Evolutionary conservation across 2,329 filamentous ascomycete species (phyloP).

Genomic region (Ophiostoma tasmaniense): DNA sequence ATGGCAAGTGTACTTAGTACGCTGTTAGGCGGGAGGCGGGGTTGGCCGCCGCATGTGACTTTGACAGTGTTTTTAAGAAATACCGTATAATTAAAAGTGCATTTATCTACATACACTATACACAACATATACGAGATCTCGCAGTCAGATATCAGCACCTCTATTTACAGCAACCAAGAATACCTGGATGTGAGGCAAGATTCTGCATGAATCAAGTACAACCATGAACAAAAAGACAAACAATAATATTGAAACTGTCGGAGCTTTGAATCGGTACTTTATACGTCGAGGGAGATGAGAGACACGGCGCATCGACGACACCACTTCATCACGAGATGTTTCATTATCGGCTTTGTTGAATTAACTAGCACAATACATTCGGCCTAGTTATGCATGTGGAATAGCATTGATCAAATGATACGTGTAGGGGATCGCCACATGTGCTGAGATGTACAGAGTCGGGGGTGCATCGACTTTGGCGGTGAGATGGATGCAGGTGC

Average conservation of each 20-base stretch:
- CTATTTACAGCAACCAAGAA: too few species aligned
- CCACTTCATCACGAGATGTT: neutral
- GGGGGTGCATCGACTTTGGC: slow-evolving; percentile 5
- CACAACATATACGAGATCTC: neutral
- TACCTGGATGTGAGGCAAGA: neutral
- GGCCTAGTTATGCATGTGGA: neutral
- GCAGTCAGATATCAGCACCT: neutral
- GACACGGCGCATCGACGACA: neutral
- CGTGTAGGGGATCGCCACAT: neutral
- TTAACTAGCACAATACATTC: neutral
- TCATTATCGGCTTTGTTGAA: neutral
- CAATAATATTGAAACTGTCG: neutral
- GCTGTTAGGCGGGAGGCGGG: neutral
- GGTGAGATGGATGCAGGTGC: slow-evolving; percentile 7
- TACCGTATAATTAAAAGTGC: neutral
- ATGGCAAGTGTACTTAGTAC: neutral
- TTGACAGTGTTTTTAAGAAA: neutral
- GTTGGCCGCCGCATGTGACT: slow-evolving; percentile 1
- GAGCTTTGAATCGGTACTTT: neutral
- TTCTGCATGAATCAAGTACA: neutral
- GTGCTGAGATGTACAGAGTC: slow-evolving; percentile 2
- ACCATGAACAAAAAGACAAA: too few species aligned
- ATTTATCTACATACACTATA: neutral
- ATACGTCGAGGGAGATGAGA: neutral
- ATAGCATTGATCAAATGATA: neutral